Evolutionary conservation across 2,329 filamentous ascomycete genomes (phyloP), one percentile per base, ranked within the genome.

Genomic region (Talaromyces sp.): DNA sequence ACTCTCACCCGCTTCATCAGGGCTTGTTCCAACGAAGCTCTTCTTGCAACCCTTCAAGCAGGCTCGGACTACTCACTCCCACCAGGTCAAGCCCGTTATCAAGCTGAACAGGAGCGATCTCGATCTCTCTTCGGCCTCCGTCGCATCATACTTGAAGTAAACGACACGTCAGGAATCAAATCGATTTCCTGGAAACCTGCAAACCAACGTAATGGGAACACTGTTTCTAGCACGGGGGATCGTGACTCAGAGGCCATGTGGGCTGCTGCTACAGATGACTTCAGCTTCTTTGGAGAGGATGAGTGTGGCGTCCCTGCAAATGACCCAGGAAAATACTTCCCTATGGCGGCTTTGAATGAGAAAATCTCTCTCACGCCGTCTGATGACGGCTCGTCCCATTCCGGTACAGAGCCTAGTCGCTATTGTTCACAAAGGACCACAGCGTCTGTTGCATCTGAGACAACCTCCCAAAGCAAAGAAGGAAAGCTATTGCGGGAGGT

Each of bases 241-340:
- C 70, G 73, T 8, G 84, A 86, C 60, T 81, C 79, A 4, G 83
- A 86, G 63, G 77, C 78, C 3, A 75, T 86, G 10, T 86, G 83
- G 83, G 75, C 78, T 45, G 83, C 83, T 8, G 82, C 83, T 3
- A 74, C 77, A 51, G 75, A 80, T 47, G 84, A 86, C 62, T 86
- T 86, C 56, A 83, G 80, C 24, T 85, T 85, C 67, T 86, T 86
- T 52, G 78, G 75, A 1, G 81, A 83, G 35, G 80, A 80, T 42
- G 82, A 85, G 60, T 82, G 81, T 54, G 71, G 79, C 10, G 71
- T 81, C 13, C 78, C 78, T 13, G 71, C 72, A 20, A 67, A 71
- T 47, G 77, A 80, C 29, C 70, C 72, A 5, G 72, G 72, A 2
- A 74, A 73, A 48, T 72, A 72, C 46, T 70, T 79, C 43, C 77